phyloP scores from a whole-genome alignment of 768 basidiomycete genomes.

The Neoboletus subvelutipes region DNA sequence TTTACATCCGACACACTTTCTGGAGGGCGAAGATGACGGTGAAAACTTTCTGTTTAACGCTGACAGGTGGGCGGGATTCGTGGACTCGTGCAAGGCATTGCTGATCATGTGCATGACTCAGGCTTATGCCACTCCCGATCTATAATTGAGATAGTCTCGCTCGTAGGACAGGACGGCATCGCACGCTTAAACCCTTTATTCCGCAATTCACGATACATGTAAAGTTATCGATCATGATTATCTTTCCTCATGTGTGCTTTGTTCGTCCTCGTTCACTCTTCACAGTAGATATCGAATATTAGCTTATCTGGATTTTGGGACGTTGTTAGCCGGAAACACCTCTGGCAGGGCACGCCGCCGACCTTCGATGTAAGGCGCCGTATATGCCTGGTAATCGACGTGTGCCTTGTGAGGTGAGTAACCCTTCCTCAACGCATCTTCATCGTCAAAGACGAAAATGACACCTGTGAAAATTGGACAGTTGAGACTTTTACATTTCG shows the following conservation, averaged over 20 bases:
- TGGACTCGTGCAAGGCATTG: not conserved
- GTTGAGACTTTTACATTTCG: not conserved
- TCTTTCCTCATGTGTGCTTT: not conserved
- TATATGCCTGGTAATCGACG: not conserved
- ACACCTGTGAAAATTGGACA: constrained; percentile 11
- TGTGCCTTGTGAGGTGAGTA: constrained; percentile 20
- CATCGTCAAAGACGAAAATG: constrained; percentile 24
- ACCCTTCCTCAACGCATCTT: constrained; percentile 5
- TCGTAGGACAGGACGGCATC: not conserved
- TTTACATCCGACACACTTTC: constrained; percentile 77
- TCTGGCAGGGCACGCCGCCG: not conserved
- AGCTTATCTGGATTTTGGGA: constrained; percentile 14
- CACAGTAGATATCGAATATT: constrained; percentile 23
- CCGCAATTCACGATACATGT: constrained; percentile 5
- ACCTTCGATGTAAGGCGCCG: constrained; percentile 22
- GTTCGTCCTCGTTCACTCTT: constrained; percentile 7
- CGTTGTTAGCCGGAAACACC: not conserved
- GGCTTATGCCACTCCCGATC: constrained; percentile 72
- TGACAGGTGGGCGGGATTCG: constrained; percentile 54
- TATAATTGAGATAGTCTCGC: constrained; percentile 47
- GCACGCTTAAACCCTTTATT: not conserved
- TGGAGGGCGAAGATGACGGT: constrained; percentile 90
- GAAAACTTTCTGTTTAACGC: constrained; percentile 94
- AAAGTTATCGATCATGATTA: not conserved
- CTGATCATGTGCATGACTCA: constrained; percentile 12